A percentile compares a stretch with the other conserved stretches of the same genome.
These are phyloP conservation scores for Gnaphalium uliginosum DNA, from an alignment of 129 eudicot species.

Conservation along the genomic window DNA sequence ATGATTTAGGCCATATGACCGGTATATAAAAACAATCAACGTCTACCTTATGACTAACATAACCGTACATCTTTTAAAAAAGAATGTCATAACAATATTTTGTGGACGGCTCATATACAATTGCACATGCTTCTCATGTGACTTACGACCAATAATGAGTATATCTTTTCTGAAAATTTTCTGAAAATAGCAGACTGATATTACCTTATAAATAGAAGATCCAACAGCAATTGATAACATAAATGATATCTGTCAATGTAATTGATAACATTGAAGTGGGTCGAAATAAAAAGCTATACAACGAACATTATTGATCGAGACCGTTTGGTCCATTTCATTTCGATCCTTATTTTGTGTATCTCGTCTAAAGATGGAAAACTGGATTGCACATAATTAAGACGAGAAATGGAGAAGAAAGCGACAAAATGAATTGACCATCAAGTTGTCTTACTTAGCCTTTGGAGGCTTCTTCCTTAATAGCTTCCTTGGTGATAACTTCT, in stretches of 20 bases:
- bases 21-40: too few relatives aligned
- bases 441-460: constrained; percentile 55
- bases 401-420: not conserved
- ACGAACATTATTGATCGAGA: not conserved
- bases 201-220: too few relatives aligned
- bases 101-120: too few relatives aligned
- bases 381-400: not conserved
- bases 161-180: too few relatives aligned
- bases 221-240: too few relatives aligned
- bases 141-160: too few relatives aligned
- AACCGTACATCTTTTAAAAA: too few relatives aligned
- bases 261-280: not conserved
- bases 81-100: too few relatives aligned
- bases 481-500: constrained; percentile 57
- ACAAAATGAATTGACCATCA: not conserved
- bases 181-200: too few relatives aligned
- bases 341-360: not conserved
- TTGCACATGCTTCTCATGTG: too few relatives aligned
- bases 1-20: too few relatives aligned
- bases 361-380: not conserved
- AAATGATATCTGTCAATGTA: not conserved
- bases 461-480: constrained; percentile 49
- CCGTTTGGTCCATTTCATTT: not conserved
- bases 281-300: not conserved
- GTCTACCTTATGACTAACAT: too few relatives aligned